Conservation (phyloP, 139 green algal genomes). For the Closterium sp. region DNA sequence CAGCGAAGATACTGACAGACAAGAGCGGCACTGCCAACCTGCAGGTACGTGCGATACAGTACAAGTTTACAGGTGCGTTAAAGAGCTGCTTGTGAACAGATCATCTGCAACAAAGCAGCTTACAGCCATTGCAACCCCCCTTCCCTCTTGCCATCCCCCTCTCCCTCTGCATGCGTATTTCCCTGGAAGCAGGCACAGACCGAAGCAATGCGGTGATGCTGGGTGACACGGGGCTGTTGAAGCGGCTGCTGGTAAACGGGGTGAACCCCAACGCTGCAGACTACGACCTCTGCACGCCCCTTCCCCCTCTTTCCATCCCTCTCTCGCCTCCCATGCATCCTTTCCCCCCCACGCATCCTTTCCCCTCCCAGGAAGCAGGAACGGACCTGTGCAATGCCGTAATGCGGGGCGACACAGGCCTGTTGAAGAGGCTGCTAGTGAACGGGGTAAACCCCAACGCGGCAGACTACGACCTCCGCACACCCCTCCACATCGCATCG, state of each 20-base stretch:
- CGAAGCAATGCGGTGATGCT: conserved; percentile 29
- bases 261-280: conserved; percentile 53
- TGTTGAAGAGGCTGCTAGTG: conserved; percentile 43
- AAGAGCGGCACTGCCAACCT: conserved; percentile 19
- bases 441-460: conserved; percentile 53
- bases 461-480: conserved; percentile 60
- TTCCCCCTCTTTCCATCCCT: too few species aligned
- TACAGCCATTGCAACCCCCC: conserved; percentile 58
- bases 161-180: conserved; percentile 47
- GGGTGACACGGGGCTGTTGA: conserved; percentile 34
- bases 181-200: conserved; percentile 11
- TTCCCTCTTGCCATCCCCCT: too few species aligned
- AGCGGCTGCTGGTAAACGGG: conserved; percentile 48
- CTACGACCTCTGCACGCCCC: conserved; percentile 58
- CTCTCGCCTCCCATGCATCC: conserved; percentile 50
- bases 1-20: conserved; percentile 9
- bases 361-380: conserved; percentile 8
- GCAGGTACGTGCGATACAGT: not conserved
- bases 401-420: conserved; percentile 14
- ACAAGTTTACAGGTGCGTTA: too few species aligned
- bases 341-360: not conserved
- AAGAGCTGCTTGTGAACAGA: conserved; percentile 46
- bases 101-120: conserved; percentile 51
- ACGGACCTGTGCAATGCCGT: conserved; percentile 30
- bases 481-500: conserved; percentile 56